Conservation (phyloP, 257 asterid species). For the Solanum paucissectum region DNA sequence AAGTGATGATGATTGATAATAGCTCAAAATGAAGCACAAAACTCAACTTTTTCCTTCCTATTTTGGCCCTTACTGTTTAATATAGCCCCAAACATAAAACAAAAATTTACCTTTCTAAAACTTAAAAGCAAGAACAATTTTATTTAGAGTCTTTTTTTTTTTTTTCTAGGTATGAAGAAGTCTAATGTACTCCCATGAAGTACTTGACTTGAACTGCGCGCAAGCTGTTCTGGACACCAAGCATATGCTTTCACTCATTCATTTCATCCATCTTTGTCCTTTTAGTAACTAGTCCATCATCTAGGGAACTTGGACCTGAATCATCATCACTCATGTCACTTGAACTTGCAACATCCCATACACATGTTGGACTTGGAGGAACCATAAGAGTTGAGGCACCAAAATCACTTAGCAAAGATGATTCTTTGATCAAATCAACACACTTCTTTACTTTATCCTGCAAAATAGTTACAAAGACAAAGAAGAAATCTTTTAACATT, state of each 20-base stretch:
- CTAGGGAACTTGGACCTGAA: not conserved
- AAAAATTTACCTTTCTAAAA: not conserved
- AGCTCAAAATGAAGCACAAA: not conserved
- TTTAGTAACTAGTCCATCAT: not conserved
- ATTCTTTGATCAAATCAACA: not conserved
- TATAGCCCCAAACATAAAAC: not conserved
- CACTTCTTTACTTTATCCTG: slow-evolving; percentile 8
- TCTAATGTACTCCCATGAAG: not conserved
- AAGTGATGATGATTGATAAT: not conserved
- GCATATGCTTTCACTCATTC: not conserved
- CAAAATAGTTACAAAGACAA: not conserved
- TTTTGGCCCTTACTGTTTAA: not conserved
- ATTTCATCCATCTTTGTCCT: not conserved
- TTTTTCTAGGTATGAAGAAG: not conserved
- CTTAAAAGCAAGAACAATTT: not conserved
- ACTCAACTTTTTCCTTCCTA: not conserved
- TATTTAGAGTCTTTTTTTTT: not conserved
- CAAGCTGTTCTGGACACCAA: not conserved
- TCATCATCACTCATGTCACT: slow-evolving; percentile 3
- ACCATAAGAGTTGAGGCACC: not conserved
- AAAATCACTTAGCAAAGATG: not conserved
- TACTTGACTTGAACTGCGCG: not conserved
- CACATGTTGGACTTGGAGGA: slow-evolving; percentile 2
- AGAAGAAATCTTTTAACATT: not conserved
- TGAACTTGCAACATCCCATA: slow-evolving; percentile 2